Base-by-base conservation (phyloP, 108 stramenopile species). In the Skeletonema potamos region DNA sequence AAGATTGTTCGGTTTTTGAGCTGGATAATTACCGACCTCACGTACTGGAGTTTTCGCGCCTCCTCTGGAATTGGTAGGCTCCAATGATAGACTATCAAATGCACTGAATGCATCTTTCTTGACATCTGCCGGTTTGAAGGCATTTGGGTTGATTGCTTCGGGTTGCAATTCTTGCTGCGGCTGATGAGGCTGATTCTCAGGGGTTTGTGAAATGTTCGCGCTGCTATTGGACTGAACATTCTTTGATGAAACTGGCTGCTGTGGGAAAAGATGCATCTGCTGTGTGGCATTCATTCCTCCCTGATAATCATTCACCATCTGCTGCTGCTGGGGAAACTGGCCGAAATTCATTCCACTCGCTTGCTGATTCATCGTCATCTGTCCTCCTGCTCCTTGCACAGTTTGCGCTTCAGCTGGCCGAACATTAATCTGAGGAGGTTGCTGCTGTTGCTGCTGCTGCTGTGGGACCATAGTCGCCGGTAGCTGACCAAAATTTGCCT, bases 91-190 rank as follows among this genome's bases (percentile, higher is more conserved):
- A 30, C 66, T 57, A 63, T 82, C 83, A 72, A 86, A 86, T 29
- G 81, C 83, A 79, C 70, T 81, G 51, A 86, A 86, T 10, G 77
- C 86, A 56, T 54, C 61, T 33, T 65, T 65, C 61, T 65, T 82
- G 46, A 65, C 62, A 55, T 62, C 62, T 17, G 65, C 13, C 28
- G 81, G 17, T 32, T 66, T 36, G 26, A 80, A 58, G 6, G 79
- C 68, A 56, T 80, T 80, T 17, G 73, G 69, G 44, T 64, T 26
- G 66, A 22, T 32, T 68, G 66, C 58, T 68, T 61, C 20, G 4
- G 58, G 10, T 13, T 34, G 61, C 12, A 27, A 27, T 22, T 34
- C 24, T 60, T 58, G 66, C 36, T 64, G 62, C n/a, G 69, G 26
- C 62, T 62, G 69, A 7, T 64, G 11, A 11, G 36, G 15, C 7